These are phyloP conservation scores for Lachnellula arida DNA, from an alignment of 2,329 filamentous ascomycete species.

Conservation along the genomic window DNA sequence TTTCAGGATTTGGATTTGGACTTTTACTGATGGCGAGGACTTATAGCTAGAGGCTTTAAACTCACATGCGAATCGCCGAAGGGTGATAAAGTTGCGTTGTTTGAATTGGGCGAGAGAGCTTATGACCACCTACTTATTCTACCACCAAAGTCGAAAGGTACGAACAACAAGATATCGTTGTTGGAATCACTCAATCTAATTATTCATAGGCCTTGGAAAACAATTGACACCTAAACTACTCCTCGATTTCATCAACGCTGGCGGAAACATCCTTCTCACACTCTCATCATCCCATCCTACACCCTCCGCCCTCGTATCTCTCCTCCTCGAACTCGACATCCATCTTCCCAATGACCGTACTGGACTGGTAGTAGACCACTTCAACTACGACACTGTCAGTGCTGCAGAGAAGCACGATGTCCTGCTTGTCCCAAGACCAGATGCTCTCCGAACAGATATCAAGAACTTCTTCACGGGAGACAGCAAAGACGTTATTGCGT, in stretches of 20 bases:
- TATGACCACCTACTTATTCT: slow-evolving; percentile 91
- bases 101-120: slow-evolving; percentile 77
- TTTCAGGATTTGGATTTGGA: slow-evolving; percentile 11
- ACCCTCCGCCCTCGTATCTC: slow-evolving; percentile 67
- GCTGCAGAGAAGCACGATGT: slow-evolving; percentile 85
- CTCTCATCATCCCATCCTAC: slow-evolving; percentile 69
- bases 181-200: slow-evolving; percentile 5
- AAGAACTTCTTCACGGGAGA: slow-evolving; percentile 73
- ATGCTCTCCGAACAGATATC: slow-evolving; percentile 59
- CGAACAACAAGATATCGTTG: not conserved
- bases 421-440: slow-evolving; percentile 68
- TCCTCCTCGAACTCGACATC: slow-evolving; percentile 86
- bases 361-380: slow-evolving; percentile 87
- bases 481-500: slow-evolving; percentile 59
- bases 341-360: slow-evolving; percentile 80
- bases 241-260: slow-evolving; percentile 83
- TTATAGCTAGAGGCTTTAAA: slow-evolving; percentile 72
- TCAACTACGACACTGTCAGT: slow-evolving; percentile 78
- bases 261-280: slow-evolving; percentile 86
- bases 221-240: slow-evolving; percentile 80
- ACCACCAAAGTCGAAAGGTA: slow-evolving; percentile 86
- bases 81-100: slow-evolving; percentile 70
- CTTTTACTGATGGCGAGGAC: slow-evolving; percentile 7
- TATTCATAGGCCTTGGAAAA: slow-evolving; percentile 68
- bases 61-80: slow-evolving; percentile 81